Conservation (phyloP, 78 protist genomes). For the Emiliania huxleyi region DNA sequence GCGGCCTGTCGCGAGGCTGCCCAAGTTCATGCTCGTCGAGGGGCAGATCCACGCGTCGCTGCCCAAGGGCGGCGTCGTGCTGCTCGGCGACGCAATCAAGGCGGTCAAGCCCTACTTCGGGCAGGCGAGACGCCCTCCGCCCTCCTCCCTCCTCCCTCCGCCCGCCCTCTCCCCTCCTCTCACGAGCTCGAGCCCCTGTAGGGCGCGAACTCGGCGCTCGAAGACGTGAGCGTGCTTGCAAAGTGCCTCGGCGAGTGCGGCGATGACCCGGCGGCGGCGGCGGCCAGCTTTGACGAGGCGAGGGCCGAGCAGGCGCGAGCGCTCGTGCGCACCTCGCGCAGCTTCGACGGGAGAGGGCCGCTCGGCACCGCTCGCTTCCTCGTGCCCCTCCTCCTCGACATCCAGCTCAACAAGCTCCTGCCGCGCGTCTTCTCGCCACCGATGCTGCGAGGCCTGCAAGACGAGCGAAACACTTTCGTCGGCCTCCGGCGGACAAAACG, state of each 20-base stretch:
- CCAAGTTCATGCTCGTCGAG: neutral
- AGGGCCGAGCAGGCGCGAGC: neutral
- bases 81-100: neutral
- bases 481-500: too few relatives aligned
- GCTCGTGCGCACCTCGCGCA: neutral
- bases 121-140: too few relatives aligned
- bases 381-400: neutral
- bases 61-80: neutral
- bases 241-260: neutral
- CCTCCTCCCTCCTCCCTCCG: too few relatives aligned
- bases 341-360: neutral
- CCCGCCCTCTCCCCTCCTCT: too few relatives aligned
- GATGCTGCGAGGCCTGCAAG: neutral
- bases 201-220: slow-evolving; percentile 7
- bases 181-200: too few relatives aligned
- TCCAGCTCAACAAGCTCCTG: neutral
- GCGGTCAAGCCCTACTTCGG: slow-evolving; percentile 1
- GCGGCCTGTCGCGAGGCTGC: neutral
- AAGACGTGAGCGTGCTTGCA: neutral
- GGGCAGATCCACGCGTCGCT: neutral
- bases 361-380: neutral
- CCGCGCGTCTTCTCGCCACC: neutral
- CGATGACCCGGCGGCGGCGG: neutral
- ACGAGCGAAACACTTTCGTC: too few relatives aligned
- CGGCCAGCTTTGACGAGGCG: neutral